phyloP scores from a whole-genome alignment of 2,329 filamentous ascomycete genomes.

The Aspergillus costaricaensis region DNA sequence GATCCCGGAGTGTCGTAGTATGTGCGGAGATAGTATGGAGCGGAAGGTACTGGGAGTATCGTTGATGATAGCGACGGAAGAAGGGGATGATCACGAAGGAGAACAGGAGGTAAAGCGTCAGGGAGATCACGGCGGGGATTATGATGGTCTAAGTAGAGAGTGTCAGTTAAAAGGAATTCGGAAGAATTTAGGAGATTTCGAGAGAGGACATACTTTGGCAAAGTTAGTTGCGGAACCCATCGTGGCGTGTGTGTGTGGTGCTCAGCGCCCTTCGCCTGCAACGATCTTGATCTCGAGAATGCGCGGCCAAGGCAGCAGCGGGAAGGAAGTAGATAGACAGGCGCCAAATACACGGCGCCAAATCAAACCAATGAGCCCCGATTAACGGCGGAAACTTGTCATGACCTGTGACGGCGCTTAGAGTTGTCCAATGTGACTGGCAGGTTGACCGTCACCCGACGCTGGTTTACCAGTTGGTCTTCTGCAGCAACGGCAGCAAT shows the following conservation, averaged over 20 bases:
- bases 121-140: conserved; percentile 69
- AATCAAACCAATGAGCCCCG: background rate
- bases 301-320: background rate
- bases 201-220: conserved; percentile 29
- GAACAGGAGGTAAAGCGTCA: conserved; percentile 66
- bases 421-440: background rate
- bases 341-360: background rate
- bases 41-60: conserved; percentile 74
- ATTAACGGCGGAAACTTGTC: background rate
- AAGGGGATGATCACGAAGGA: conserved; percentile 67
- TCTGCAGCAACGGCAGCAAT: too few species aligned
- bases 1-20: conserved; percentile 58
- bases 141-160: conserved; percentile 61
- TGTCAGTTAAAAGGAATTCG: conserved; percentile 6
- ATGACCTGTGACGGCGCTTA: background rate
- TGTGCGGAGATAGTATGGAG: conserved; percentile 56
- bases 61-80: conserved; percentile 68
- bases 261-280: background rate
- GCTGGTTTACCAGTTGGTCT: background rate
- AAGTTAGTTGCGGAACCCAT: conserved; percentile 36
- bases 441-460: background rate
- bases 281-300: background rate
- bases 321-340: background rate
- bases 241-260: conserved; percentile 6
- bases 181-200: background rate